Base-by-base conservation (phyloP, 2,329 filamentous ascomycete genomes). In the Ophiostoma ulmi region DNA sequence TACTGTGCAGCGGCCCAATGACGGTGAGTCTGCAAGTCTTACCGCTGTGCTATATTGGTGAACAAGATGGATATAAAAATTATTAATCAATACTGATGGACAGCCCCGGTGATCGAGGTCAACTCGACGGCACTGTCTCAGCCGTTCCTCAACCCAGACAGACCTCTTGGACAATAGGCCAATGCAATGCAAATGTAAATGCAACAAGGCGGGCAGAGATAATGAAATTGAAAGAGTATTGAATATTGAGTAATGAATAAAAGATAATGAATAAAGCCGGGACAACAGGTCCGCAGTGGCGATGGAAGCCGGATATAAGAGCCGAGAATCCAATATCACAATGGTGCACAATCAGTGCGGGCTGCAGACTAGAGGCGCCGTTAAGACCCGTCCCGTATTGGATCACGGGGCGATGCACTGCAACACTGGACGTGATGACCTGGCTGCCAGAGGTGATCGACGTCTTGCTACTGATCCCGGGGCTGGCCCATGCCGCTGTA, bases 121-220 rank as follows among this genome's bases (percentile, higher is more conserved):
- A 41, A 66, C 36, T 74, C 73, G 17, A 74, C 72, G 39, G 26
- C 70, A 14, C n/a, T 73, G 67, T 48, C 70, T 3, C 73, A 74
- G 69, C 72, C 73, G 2, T 74, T 74, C 65, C 65, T 74, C 20
- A 68, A 72, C 36, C 72, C 70, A 1, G 69, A 73, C 20, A 55
- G 44, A 13, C 44, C 71, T 10, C 63, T 72, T 5, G 69, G 69
- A 6, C 66, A 64, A 52, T 39, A 63, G 20, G 52, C 13, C 10
- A 26, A 26, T 22, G 55, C 55, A 61, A 17, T n/a, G 36, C 44
- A n/a, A n/a, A 48, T 48, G 44, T 14, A 20, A 20, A 7, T 6
- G 20, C 11, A 48, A n/a, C 17, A 20, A 17, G 17, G 17, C 17
- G 44, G 44, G 17, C 17, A 48, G 44, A 17, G 7, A 48, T 48